These are phyloP conservation scores for Aspergillus bertholletiae DNA, from an alignment of 495 filamentous ascomycete genomes.

Conservation along the genomic window DNA sequence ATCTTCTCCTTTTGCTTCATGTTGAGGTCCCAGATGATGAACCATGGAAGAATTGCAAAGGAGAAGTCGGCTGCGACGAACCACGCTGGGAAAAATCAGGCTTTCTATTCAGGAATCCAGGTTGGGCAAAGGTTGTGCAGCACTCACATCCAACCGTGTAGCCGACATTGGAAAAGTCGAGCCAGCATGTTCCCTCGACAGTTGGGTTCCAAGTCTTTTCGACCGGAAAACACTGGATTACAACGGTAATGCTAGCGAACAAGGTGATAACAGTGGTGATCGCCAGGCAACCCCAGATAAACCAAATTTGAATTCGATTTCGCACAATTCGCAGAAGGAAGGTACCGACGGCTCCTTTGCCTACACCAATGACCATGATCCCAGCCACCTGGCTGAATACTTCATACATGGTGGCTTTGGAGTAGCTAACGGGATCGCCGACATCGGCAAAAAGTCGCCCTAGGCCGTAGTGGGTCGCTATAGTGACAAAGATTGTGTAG, in stretches of 20 bases:
- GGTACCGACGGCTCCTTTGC: conserved; percentile 20
- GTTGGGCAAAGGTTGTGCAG: no score
- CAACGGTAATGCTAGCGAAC: conserved; percentile 19
- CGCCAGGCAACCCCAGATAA: conserved; percentile 18
- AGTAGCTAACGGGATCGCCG: conserved; percentile 17
- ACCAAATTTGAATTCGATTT: conserved; percentile 22
- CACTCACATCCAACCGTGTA: conserved; percentile 27
- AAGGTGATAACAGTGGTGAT: conserved; percentile 18
- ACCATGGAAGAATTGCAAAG: conserved; percentile 29
- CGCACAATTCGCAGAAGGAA: conserved; percentile 27
- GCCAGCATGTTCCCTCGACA: conserved; percentile 17
- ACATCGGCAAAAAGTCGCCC: conserved; percentile 17
- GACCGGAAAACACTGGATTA: conserved; percentile 24
- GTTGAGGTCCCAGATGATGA: conserved; percentile 28
- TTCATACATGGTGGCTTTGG: conserved; percentile 18
- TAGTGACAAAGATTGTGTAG: conserved; percentile 22
- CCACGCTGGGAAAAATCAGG: conserved; percentile 12
- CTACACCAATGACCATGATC: conserved; percentile 24
- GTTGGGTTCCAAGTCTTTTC: conserved; percentile 21
- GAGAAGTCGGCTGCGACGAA: conserved; percentile 24
- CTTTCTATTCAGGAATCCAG: background rate
- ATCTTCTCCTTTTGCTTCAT: conserved; percentile 31
- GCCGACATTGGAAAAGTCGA: conserved; percentile 26
- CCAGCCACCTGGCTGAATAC: conserved; percentile 23
- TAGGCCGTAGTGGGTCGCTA: conserved; percentile 18